Percentiles rank a stretch among this genome's conserved stretches.
Evolutionary conservation across 2,329 filamentous ascomycete species (phyloP).

Genomic region (Diaporthe sp.): DNA sequence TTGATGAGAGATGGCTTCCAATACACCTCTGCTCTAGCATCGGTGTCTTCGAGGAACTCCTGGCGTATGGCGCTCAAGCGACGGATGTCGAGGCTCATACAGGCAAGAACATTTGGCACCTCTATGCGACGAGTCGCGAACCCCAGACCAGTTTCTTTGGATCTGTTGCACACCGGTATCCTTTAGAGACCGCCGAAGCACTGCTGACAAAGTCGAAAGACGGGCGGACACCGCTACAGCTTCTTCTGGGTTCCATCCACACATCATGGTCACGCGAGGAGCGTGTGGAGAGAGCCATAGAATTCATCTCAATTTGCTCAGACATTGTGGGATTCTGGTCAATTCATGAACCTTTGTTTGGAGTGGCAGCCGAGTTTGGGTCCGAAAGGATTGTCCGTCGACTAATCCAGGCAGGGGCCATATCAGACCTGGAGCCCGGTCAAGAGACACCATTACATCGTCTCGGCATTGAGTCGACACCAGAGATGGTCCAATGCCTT

Average conservation of each 20-base stretch:
- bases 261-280: not conserved
- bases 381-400: not conserved
- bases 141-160: not conserved
- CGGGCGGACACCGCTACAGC: not conserved
- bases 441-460: not conserved
- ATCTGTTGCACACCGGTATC: not conserved
- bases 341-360: not conserved
- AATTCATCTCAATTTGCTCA: not conserved
- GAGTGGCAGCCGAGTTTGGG: not conserved
- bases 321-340: not conserved
- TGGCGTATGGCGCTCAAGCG: not conserved
- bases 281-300: not conserved
- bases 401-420: not conserved
- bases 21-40: not conserved
- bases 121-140: accelerated
- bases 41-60: not conserved
- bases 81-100: not conserved
- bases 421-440: not conserved
- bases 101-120: not conserved
- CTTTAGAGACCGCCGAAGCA: not conserved
- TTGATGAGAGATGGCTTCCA: not conserved
- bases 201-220: not conserved
- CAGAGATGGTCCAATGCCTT: not conserved
- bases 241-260: not conserved
- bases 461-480: not conserved